Evolutionary conservation across 148 eudicot genomes (phyloP).

Genomic region (Spergularia bocconei): DNA sequence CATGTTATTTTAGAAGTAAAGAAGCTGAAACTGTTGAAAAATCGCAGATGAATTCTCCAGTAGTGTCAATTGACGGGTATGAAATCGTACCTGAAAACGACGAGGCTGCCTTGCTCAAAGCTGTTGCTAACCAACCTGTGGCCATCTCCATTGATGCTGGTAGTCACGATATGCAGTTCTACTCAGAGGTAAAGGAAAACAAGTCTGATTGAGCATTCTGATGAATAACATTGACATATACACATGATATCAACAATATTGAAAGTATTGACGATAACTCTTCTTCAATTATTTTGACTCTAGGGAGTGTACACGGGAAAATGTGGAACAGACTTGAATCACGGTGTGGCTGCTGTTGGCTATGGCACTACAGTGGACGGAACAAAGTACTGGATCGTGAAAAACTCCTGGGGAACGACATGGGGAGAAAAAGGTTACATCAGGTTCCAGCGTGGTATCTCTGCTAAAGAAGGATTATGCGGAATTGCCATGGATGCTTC

Average conservation of each 20-base stretch:
- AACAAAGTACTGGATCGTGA: slow-evolving; percentile 72
- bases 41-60: slow-evolving; percentile 44
- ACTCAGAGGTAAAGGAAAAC: slow-evolving; percentile 48
- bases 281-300: neutral
- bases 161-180: slow-evolving; percentile 62
- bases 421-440: slow-evolving; percentile 79
- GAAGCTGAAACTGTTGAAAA: neutral
- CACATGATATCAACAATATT: too few species aligned
- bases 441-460: slow-evolving; percentile 10
- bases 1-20: neutral
- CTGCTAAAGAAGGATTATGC: slow-evolving; percentile 3
- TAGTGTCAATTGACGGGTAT: slow-evolving; percentile 72
- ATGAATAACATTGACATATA: neutral
- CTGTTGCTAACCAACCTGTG: slow-evolving; percentile 76
- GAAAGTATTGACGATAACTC: too few species aligned
- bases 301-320: slow-evolving; percentile 64
- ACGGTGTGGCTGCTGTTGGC: slow-evolving; percentile 66
- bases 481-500: slow-evolving; percentile 11
- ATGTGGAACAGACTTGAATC: slow-evolving; percentile 56
- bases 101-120: slow-evolving; percentile 62
- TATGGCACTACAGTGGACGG: slow-evolving; percentile 67
- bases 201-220: neutral
- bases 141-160: slow-evolving; percentile 73
- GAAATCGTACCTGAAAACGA: slow-evolving; percentile 60
- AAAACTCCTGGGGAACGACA: slow-evolving; percentile 67